phyloP scores from a whole-genome alignment of 129 eudicot species.

The Centella asiatica region DNA sequence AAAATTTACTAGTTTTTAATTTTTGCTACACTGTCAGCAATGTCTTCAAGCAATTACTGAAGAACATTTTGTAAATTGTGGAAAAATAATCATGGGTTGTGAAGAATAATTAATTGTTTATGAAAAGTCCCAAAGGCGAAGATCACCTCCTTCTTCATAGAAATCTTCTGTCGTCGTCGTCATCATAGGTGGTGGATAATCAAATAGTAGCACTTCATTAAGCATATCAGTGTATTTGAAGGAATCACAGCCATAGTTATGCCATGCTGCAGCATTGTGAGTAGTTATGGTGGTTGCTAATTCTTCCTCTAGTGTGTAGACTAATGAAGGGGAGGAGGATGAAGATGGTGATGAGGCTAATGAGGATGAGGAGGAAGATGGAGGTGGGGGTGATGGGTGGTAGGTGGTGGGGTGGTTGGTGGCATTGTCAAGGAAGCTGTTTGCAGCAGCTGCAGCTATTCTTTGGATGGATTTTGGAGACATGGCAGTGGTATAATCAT shows the following conservation, averaged over 20 bases:
- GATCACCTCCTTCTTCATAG: constrained; percentile 47
- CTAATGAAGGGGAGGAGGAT: constrained; percentile 4
- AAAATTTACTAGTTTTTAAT: not conserved
- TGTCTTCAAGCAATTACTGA: constrained; percentile 39
- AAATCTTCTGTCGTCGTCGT: constrained; percentile 17
- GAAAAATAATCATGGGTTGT: not conserved
- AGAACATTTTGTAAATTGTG: constrained; percentile 33
- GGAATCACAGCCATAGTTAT: constrained; percentile 44
- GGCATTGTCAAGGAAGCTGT: constrained; percentile 4
- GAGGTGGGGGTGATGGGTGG: constrained; percentile 16
- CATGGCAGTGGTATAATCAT: constrained; percentile 4
- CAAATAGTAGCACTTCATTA: constrained; percentile 31
- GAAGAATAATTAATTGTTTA: constrained; percentile 12
- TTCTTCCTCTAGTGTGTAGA: constrained; percentile 24
- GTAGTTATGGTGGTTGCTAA: constrained; percentile 12
- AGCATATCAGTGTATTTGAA: constrained; percentile 51
- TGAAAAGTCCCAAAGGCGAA: constrained; percentile 75
- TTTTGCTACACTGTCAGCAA: constrained; percentile 31
- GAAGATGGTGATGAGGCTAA: constrained; percentile 15
- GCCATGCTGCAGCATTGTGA: constrained; percentile 38
- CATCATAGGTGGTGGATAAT: constrained; percentile 16
- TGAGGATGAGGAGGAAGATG: constrained; percentile 19
- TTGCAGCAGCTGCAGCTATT: constrained; percentile 73
- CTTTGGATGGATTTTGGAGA: constrained; percentile 82
- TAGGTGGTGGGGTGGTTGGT: not conserved